These are phyloP conservation scores for Salvia splendens DNA, from an alignment of 257 asterid genomes.

Conservation along the genomic window DNA sequence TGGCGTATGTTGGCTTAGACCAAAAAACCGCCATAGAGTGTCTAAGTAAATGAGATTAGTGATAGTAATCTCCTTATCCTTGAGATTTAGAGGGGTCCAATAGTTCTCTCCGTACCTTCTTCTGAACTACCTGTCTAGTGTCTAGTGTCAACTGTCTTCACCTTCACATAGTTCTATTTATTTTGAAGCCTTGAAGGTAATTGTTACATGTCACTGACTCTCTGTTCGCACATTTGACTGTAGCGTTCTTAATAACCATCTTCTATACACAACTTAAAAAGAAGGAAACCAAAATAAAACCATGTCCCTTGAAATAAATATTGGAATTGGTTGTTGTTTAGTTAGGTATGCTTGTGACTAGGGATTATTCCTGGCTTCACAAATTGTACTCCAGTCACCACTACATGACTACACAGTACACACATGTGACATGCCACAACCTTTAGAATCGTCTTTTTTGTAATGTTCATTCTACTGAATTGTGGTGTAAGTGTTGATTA, in stretches of 20 bases:
- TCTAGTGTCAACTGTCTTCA: too few species aligned
- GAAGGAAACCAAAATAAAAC: constrained; percentile 7
- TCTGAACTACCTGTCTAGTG: too few species aligned
- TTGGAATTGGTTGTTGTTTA: constrained; percentile 15
- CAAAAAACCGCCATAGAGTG: not conserved
- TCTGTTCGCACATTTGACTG: not conserved
- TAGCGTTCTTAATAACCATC: not conserved
- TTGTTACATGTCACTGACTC: not conserved
- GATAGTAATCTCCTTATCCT: not conserved
- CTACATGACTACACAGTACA: not conserved
- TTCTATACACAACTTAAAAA: not conserved
- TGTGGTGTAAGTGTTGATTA: not conserved
- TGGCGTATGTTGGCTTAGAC: too few species aligned
- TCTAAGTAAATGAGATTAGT: not conserved
- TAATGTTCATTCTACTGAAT: not conserved
- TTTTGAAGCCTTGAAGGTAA: not conserved
- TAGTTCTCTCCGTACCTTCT: not conserved
- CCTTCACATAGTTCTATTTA: too few species aligned
- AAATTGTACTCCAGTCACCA: not conserved
- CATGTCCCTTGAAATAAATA: not conserved
- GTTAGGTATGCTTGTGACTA: not conserved
- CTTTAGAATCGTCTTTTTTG: not conserved
- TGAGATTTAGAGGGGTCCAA: not conserved
- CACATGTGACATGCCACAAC: not conserved
- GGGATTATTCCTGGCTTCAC: not conserved